Conservation (phyloP, 2,329 filamentous ascomycete species). For the Fusarium sublunatum region DNA sequence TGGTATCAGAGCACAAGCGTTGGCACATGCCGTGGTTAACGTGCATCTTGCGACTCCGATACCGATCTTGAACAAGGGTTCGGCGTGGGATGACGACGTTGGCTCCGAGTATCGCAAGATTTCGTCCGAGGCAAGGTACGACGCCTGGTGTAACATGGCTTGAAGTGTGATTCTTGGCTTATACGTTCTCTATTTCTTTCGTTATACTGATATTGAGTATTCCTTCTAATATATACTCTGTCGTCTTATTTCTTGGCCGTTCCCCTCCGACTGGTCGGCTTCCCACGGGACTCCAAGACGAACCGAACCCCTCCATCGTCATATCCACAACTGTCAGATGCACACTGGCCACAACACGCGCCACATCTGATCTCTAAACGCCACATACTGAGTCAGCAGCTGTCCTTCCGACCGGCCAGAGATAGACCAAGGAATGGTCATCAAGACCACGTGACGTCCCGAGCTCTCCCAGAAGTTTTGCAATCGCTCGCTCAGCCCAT, state of each 20-base stretch:
- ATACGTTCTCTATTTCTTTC: neutral
- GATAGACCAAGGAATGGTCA: slow-evolving; percentile 45
- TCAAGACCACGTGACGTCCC: slow-evolving; percentile 52
- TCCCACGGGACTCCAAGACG: slow-evolving; percentile 29
- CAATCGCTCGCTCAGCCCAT: slow-evolving; percentile 47
- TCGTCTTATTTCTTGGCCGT: slow-evolving; percentile 28
- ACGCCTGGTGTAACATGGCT: no score
- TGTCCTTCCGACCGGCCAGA: slow-evolving; percentile 40
- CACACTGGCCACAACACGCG: neutral
- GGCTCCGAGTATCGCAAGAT: slow-evolving; percentile 14
- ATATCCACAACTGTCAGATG: slow-evolving; percentile 12
- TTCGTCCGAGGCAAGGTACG: slow-evolving; percentile 16
- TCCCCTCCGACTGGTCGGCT: slow-evolving; percentile 42
- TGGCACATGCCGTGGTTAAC: slow-evolving; percentile 9
- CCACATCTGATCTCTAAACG: neutral
- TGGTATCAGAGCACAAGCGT: slow-evolving; percentile 8
- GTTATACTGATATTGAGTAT: neutral
- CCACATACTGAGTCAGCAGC: neutral
- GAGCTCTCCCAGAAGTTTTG: slow-evolving; percentile 49
- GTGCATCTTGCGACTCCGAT: slow-evolving; percentile 25
- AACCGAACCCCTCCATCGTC: slow-evolving; percentile 36
- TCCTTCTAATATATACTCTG: neutral
- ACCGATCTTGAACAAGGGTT: slow-evolving; percentile 35
- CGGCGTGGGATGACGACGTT: slow-evolving; percentile 36
- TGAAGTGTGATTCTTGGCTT: neutral